Base-by-base conservation (phyloP, 306 rosid species). In the Vigna radiata region DNA sequence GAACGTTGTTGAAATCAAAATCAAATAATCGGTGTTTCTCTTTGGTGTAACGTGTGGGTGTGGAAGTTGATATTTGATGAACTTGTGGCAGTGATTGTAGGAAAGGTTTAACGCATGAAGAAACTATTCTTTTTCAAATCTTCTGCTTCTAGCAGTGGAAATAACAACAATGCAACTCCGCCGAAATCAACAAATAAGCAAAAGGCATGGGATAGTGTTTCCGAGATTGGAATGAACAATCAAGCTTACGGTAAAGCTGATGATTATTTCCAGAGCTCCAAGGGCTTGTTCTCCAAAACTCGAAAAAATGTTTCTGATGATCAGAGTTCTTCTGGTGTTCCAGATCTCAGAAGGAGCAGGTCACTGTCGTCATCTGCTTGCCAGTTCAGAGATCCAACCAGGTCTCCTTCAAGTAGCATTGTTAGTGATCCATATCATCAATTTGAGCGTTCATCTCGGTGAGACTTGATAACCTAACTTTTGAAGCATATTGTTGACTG, bases 341-440 rank as follows among this genome's bases (percentile, higher is more conserved):
- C 97, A 67, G 81, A 72, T 52, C 96, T 95, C 77, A 85, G 90
- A 84, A 91, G 97, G 87, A 89, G 98, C 82, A 88, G 91, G 73
- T 95, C 99, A n/a, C 53, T 89, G 72, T 92, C 99, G 29, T 89
- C 99, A 37, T 83, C 91, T 72, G 88, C 96, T 53, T 91, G 83
- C 68, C 85, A 85, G 44, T 55, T 84, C 33, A 83, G 72, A 72
- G 87, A 88, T 83, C 91, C 86, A 76, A 84, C 68, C 74, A 86
- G 94, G 79, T 89, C 97, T 82, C 93, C 98, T 78, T 80, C 93
- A 54, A 86, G 89, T 66, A 85, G 65, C 74, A 62, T 83, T 63
- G 86, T 86, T 19, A 64, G 85, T 48, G 86, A 75, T 80, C 86
- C 81, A 8, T 81, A 85, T 76, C 84, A 80, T 76, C 92, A 85